Base-by-base conservation (phyloP, 768 basidiomycete genomes). In the Albatrellus ellisii region DNA sequence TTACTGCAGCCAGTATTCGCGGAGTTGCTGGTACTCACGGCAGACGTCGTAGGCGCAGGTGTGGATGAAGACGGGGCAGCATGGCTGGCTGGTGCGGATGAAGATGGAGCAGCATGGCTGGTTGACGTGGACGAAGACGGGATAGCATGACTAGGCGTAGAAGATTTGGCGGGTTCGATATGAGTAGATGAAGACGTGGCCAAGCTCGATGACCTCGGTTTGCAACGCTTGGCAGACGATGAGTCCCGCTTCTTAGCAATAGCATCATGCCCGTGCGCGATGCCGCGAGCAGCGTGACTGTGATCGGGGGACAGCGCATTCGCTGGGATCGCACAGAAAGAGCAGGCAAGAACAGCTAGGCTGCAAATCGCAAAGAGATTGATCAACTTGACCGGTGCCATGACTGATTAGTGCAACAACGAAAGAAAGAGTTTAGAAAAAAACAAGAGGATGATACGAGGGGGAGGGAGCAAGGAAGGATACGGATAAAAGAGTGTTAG, bases 311-410 rank as follows among this genome's bases (percentile, higher is more conserved):
- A 66, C 38, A 86, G 63, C 6, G 81, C 82, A 49, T 63, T 64
- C 29, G 63, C 73, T 18, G 69, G 66, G 6, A 62, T 43, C 0
- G 72, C 56, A 25, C 54, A 64, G 43, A 71, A 66, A 5, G 74
- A 68, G 49, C 65, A 63, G 36, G 71, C 64, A 46, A 83, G 45
- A 47, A 84, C 52, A 17, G 75, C 70, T 40, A 86, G 54, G 20
- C 76, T 63, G 12, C 73, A 62, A 29, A 85, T 46, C 17, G 79
- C 70, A 41, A 85, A 21, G 46, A 84, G 58, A 52, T 69, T 70
- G 54, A 80, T 53, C 36, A 80, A 54, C 48, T 71, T 78, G 44
- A 61, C 32, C 36, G 66, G 53, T 32, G 73, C 66, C 72, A 76
- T 76, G 36, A 32, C 25, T 39, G 29, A 36, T 8, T 31, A 28